Conservation (phyloP, 2,329 filamentous ascomycete species). For the Fusarium sp. region DNA sequence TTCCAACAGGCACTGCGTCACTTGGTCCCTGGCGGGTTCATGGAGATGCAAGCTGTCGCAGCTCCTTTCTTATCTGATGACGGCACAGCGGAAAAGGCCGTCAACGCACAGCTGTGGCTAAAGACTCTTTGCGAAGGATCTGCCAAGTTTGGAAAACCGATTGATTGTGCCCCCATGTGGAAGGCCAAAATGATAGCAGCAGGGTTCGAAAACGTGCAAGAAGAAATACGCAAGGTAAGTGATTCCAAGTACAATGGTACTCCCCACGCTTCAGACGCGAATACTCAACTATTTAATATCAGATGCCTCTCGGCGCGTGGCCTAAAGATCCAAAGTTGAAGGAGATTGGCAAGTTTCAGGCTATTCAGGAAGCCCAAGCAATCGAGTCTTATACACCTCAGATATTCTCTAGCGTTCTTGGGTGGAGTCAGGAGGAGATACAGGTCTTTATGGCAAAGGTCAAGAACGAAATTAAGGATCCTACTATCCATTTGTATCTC, state of each 20-base stretch:
- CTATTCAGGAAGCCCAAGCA: background rate
- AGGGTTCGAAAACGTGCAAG: background rate
- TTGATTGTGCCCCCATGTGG: background rate
- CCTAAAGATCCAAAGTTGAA: background rate
- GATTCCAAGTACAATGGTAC: background rate
- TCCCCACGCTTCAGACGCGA: too few relatives aligned
- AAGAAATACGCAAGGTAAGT: background rate
- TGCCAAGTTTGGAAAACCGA: background rate
- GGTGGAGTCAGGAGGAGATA: background rate
- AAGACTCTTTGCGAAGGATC: background rate
- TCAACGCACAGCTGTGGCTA: background rate
- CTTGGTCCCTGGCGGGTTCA: background rate
- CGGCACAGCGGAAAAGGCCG: background rate
- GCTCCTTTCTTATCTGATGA: background rate
- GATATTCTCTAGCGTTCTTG: background rate
- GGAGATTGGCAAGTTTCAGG: background rate
- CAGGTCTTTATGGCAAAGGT: background rate
- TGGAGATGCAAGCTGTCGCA: background rate
- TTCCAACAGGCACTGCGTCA: background rate
- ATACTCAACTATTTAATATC: background rate
- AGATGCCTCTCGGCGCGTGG: background rate
- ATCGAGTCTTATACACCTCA: background rate
- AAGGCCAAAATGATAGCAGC: background rate
- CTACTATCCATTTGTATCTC: background rate
- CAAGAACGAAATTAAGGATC: background rate